Percentiles rank a stretch among this genome's conserved stretches.
These are phyloP conservation scores for Pinguiococcus pyrenoidosus DNA, from an alignment of 108 stramenopile species.

Conservation along the genomic window DNA sequence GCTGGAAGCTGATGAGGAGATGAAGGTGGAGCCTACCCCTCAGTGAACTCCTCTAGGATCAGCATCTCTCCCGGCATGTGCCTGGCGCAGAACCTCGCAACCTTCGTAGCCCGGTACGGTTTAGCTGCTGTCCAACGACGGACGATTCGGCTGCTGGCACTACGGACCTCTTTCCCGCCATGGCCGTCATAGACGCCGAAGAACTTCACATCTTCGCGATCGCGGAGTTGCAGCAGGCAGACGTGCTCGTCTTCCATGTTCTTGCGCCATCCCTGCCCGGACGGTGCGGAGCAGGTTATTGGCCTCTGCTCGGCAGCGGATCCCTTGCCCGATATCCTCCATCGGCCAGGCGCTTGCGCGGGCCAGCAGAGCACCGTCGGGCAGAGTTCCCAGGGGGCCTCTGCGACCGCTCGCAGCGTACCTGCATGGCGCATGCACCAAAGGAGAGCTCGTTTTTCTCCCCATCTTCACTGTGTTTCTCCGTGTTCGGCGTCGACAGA, in stretches of 20 bases:
- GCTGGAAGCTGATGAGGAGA: no score
- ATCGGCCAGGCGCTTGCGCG: no score
- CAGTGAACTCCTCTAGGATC: conserved; percentile 6
- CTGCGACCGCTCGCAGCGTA: no score
- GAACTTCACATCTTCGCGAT: conserved; percentile 11
- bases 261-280: conserved; percentile 96
- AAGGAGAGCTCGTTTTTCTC: background rate
- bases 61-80: conserved; percentile 53
- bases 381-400: no score
- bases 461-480: background rate
- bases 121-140: background rate
- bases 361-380: no score
- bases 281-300: no score
- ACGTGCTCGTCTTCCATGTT: conserved; percentile 95
- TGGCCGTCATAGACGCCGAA: conserved; percentile 91
- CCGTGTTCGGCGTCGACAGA: background rate
- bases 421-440: background rate
- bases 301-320: no score
- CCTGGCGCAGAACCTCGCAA: conserved; percentile 58
- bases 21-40: no score
- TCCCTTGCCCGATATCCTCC: no score
- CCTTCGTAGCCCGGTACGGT: conserved; percentile 39
- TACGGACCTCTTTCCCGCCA: conserved; percentile 33
- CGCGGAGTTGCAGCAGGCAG: conserved; percentile 49
- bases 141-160: background rate